phyloP scores from a whole-genome alignment of 176 grass and related monocot species.

The Puccinellia tenuiflora region DNA sequence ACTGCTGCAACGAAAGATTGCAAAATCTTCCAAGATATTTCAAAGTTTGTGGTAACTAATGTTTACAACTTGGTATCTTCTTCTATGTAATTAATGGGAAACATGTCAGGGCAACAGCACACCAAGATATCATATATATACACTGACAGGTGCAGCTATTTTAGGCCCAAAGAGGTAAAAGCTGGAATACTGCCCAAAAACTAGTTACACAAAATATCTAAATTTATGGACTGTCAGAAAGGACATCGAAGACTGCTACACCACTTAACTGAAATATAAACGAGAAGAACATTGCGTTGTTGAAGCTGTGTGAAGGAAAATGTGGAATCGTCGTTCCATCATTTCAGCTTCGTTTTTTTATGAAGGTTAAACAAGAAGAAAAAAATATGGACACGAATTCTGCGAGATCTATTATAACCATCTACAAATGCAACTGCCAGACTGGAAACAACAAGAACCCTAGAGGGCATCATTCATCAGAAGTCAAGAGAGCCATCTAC shows the following conservation, averaged over 20 bases:
- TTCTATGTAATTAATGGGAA: slow-evolving; percentile 3
- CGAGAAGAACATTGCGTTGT: neutral
- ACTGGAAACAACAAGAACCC: slow-evolving; percentile 30
- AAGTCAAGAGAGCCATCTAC: slow-evolving; percentile 12
- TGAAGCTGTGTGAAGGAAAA: neutral
- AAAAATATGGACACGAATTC: neutral
- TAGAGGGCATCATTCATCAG: slow-evolving; percentile 12
- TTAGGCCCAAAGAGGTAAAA: slow-evolving; percentile 3
- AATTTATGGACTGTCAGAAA: neutral
- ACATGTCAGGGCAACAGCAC: slow-evolving; percentile 5
- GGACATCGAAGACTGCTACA: neutral
- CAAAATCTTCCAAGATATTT: neutral
- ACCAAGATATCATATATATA: slow-evolving; percentile 22
- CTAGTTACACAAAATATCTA: neutral
- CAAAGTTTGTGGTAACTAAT: neutral
- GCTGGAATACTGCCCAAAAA: neutral
- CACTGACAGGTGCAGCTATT: neutral
- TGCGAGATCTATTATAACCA: neutral
- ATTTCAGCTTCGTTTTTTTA: neutral
- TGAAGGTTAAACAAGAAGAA: neutral
- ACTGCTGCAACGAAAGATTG: neutral
- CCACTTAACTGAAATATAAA: neutral
- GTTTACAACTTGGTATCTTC: neutral
- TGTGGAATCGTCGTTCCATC: neutral
- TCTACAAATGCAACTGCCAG: slow-evolving; percentile 24